Base-by-base conservation (phyloP, 2,329 filamentous ascomycete species). In the Scytalidium lignicola region DNA sequence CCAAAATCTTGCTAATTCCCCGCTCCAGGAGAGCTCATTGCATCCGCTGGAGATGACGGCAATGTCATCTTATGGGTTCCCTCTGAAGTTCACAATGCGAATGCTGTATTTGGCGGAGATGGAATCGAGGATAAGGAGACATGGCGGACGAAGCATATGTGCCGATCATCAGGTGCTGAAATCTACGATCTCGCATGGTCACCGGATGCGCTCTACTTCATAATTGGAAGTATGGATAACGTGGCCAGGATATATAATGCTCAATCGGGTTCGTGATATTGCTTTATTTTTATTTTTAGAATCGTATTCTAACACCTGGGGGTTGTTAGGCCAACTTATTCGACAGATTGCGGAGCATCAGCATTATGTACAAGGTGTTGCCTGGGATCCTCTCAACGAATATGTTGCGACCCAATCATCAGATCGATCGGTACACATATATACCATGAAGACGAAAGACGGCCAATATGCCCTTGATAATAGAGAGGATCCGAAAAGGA, bases 101-200 rank as follows among this genome's bases (percentile, higher is more conserved):
- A 72, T 47, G 72, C 76, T 42, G 66, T 71, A 37, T 88, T 96
- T 63, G 91, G 91, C 55, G 88, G 91, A 62, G 90, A 96, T 60
- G 82, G 81, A 44, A 78, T 85, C 48, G 93, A 96, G 60, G 93
- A 99, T 67, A 95, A 96, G 69, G 93, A 99, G 70, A 88, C 88
- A 58, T 99, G 93, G 93, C 80, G 92, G 54, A 87, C 92, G 54
- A 97, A 95, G 72, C 90, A 96, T 66, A 97, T 97, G 93, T 97
- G 91, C 69, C 83, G 93, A 54, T 95, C 91, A 42, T 89, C 88
- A 54, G 92, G 91, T 29, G 90, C 91, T 10, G 93, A 99, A 68
- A 97, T 99, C 58, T 99, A 99, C 70, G 93, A 99, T 68, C 74
- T 99, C 50, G 93, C 93, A 45, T 99, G 93, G 95, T 97, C 93